Conservation (phyloP, 2,329 filamentous ascomycete genomes). For the Trichoderma cornu-damae region DNA sequence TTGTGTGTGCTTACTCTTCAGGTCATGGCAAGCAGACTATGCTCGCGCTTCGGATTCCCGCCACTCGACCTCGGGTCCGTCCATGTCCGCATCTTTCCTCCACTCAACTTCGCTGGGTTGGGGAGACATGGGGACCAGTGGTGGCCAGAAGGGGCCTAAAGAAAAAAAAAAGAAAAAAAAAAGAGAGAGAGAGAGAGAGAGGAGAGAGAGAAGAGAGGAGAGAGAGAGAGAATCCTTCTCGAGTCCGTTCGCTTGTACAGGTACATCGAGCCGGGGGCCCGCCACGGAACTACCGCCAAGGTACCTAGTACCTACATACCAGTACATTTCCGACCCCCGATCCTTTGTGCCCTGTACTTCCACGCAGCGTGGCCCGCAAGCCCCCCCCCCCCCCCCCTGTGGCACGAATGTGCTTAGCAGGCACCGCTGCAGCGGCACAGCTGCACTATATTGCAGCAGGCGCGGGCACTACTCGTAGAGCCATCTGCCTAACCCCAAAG, state of each 20-base stretch:
- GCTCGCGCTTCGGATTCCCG: not conserved
- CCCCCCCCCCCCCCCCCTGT: too few relatives aligned
- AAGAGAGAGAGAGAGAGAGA: too few relatives aligned
- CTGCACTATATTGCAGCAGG: constrained; percentile 7
- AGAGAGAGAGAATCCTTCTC: not conserved
- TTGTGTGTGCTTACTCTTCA: not conserved
- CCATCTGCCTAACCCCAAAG: constrained; percentile 2
- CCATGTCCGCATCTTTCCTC: not conserved
- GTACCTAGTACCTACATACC: too few relatives aligned
- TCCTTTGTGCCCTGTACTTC: not conserved
- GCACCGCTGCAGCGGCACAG: constrained; percentile 10
- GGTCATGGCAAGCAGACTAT: too few relatives aligned
- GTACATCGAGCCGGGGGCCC: not conserved
- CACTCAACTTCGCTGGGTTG: not conserved
- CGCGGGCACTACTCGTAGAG: constrained; percentile 12
- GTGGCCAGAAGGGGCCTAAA: too few relatives aligned
- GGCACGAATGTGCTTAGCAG: not conserved
- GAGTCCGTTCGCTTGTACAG: not conserved
- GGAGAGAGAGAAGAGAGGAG: too few relatives aligned
- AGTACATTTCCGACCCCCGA: not conserved
- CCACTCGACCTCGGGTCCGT: not conserved
- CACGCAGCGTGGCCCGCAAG: not conserved
- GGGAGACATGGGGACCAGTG: not conserved
- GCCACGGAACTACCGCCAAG: too few relatives aligned
- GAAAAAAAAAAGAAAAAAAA: too few relatives aligned